phyloP scores from a whole-genome alignment of 1,284 basidiomycete genomes.

The Cryptococcus maquisensis region DNA sequence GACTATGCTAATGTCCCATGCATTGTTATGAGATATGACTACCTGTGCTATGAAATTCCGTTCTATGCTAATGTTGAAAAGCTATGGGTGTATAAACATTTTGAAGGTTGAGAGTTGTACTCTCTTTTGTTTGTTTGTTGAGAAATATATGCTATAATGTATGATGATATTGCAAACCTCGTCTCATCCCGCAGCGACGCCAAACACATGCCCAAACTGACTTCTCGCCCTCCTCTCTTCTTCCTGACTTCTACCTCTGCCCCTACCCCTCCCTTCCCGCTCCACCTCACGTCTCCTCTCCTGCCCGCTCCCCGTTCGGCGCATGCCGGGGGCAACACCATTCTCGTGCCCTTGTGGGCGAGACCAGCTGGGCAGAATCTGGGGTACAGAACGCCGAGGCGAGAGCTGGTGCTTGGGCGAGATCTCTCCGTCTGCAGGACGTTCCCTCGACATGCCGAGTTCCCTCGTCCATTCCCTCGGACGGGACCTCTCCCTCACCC shows the following conservation, averaged over 20 bases:
- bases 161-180: not conserved
- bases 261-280: slow-evolving; percentile 7
- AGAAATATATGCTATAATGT: not conserved
- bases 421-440: slow-evolving; percentile 6
- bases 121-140: not conserved
- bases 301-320: slow-evolving; percentile 9
- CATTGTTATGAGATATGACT: not conserved
- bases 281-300: slow-evolving; percentile 11
- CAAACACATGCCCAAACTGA: slow-evolving; percentile 24
- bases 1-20: not conserved
- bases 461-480: not conserved
- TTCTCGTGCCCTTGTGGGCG: slow-evolving; percentile 6
- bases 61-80: not conserved
- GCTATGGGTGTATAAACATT: not conserved
- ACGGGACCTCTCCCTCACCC: slow-evolving; percentile 8
- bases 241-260: slow-evolving; percentile 7
- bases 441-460: slow-evolving; percentile 9
- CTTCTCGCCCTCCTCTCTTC: slow-evolving; percentile 17
- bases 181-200: slow-evolving; percentile 20
- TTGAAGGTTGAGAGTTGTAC: not conserved
- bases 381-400: not conserved
- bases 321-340: slow-evolving; percentile 9
- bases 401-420: slow-evolving; percentile 5
- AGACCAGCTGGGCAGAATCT: slow-evolving; percentile 31
- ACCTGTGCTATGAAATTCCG: not conserved